Percentiles rank a stretch among this genome's conserved stretches.
These are phyloP conservation scores for Hylodesmum podocarpum DNA, from an alignment of 306 rosid species.

Conservation along the genomic window DNA sequence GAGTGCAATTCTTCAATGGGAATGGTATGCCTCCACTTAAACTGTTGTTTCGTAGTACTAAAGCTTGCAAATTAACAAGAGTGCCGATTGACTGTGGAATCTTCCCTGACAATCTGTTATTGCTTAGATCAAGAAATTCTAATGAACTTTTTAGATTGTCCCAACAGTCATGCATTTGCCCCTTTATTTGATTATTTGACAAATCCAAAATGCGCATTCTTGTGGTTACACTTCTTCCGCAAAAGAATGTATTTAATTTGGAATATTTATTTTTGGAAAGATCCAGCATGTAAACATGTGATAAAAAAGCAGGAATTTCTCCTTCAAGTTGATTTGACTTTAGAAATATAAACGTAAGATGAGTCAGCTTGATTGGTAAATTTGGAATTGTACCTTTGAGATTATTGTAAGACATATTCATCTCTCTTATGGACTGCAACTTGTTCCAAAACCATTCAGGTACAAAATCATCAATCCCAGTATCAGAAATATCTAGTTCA, in stretches of 20 bases:
- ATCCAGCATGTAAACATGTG: neutral
- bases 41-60: neutral
- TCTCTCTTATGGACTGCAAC: accelerated
- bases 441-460: slow-evolving; percentile 22
- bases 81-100: neutral
- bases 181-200: slow-evolving; percentile 8
- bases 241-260: neutral
- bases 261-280: neutral
- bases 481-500: neutral
- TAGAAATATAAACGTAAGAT: neutral
- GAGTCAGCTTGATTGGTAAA: neutral
- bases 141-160: neutral
- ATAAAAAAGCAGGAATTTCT: neutral
- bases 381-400: neutral
- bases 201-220: neutral
- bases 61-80: neutral
- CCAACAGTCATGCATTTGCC: neutral
- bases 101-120: neutral
- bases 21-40: slow-evolving; percentile 14
- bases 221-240: neutral
- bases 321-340: slow-evolving; percentile 26
- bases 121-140: neutral
- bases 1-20: neutral
- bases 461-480: neutral
- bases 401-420: slow-evolving; percentile 22